Base-by-base conservation (phyloP, 1,284 basidiomycete species). In the Quambalaria eucalypti region DNA sequence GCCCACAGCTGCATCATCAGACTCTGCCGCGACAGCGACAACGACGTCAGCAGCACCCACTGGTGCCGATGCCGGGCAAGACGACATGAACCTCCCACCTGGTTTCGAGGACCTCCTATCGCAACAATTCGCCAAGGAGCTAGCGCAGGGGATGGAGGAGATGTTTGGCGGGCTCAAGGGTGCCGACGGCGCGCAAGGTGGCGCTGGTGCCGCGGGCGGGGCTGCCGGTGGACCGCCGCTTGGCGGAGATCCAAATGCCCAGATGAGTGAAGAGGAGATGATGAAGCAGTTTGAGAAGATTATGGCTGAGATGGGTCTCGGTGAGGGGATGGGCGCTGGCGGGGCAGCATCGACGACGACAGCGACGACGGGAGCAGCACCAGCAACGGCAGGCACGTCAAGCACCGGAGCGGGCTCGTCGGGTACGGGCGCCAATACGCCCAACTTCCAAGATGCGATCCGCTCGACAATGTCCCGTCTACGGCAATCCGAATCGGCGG, bases 131-230 rank as follows among this genome's bases (percentile, higher is more conserved):
- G 83, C 86, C 40, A 80, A 81, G 39, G 85, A 88, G 69, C 80
- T 95, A 44, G 83, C 85, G 5, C 80, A 82, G 69, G 86, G 84
- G 29, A 93, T 96, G 90, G 87, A 90, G 72, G 79, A 79, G n/a
- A 80, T 95, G 46, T 83, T 95, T 80, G 80, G 81, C 21, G 85
- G 85, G 68, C 79, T 93, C 8, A 78, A 61, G 52, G 54, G 59
- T 36, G 26, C 56, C 23, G 54, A 64, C 23, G 40, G 54, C 14
- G 49, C 61, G 23, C 52, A 49, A 21, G 36, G 30, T n/a, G 48
- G 39, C 29, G 47, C 30, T 6, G 33, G 39, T 2, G 48, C 47
- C n/a, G 47, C 55, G 2, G 57, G 36, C 2, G 47, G 31, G 6
- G 50, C 48, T 4, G 48, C 21, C 12, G 44, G 26, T 2, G 56